These are phyloP conservation scores for Boechera retrofracta DNA, from an alignment of 345 rosid genomes.

Conservation along the genomic window DNA sequence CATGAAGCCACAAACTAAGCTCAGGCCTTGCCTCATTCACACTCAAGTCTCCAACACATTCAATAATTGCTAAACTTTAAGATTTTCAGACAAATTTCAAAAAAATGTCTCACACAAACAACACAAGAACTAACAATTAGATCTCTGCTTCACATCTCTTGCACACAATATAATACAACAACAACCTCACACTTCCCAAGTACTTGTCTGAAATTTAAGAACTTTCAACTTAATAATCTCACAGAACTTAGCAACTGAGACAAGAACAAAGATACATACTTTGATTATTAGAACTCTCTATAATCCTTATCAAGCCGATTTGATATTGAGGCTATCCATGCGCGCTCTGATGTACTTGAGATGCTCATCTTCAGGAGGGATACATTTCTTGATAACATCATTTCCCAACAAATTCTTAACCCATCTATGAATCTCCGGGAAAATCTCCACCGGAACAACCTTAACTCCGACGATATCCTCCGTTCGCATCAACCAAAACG, in stretches of 20 bases:
- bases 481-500: slow-evolving; percentile 43
- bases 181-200: not conserved
- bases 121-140: slow-evolving; percentile 6
- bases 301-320: not conserved
- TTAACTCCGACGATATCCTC: slow-evolving; percentile 30
- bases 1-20: not conserved
- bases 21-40: not conserved
- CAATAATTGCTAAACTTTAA: not conserved
- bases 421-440: slow-evolving; percentile 36
- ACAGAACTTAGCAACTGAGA: not conserved
- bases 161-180: not conserved
- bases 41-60: not conserved
- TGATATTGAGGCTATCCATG: slow-evolving; percentile 32
- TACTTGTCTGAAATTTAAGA: not conserved
- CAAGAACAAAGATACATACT: slow-evolving; percentile 9
- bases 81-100: not conserved
- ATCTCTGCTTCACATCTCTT: not conserved
- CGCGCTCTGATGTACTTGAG: slow-evolving; percentile 34
- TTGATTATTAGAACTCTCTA: not conserved
- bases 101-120: not conserved
- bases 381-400: slow-evolving; percentile 38
- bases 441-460: slow-evolving; percentile 32
- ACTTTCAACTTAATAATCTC: not conserved
- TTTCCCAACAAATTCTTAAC: slow-evolving; percentile 17
- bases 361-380: slow-evolving; percentile 42